phyloP scores from a whole-genome alignment of 768 basidiomycete genomes.

The Podaxis sp. region DNA sequence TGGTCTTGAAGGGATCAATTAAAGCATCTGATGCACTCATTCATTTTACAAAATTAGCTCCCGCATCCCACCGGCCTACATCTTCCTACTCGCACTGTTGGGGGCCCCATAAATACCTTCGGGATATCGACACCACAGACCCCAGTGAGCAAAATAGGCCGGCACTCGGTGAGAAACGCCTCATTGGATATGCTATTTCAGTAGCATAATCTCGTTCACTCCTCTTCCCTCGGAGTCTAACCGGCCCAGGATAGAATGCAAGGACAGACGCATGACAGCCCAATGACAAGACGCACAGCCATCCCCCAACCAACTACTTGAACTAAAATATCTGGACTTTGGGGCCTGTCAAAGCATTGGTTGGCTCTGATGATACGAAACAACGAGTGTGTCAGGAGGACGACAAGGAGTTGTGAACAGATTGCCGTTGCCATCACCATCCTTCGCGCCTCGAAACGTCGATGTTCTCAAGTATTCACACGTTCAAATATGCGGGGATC shows the following conservation, averaged over 20 bases:
- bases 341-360: not conserved
- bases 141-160: not conserved
- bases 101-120: not conserved
- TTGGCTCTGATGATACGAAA: not conserved
- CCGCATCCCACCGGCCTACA: not conserved
- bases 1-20: not conserved
- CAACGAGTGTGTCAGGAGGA: not conserved
- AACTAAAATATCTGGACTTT: not conserved
- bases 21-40: not conserved
- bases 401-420: not conserved
- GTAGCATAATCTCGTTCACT: not conserved
- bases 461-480: not conserved
- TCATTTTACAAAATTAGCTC: not conserved
- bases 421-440: not conserved
- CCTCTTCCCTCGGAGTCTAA: not conserved
- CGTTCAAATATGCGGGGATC: not conserved
- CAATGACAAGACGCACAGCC: not conserved
- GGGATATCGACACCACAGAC: not conserved
- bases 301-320: too few relatives aligned
- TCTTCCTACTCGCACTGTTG: not conserved
- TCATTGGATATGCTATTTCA: not conserved
- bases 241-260: not conserved
- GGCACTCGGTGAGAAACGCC: not conserved
- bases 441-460: not conserved
- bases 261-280: too few relatives aligned